These are phyloP conservation scores for Hemisphaericaspora lyxosophila DNA, from an alignment of 1,139 yeast species.

Conservation along the genomic window DNA sequence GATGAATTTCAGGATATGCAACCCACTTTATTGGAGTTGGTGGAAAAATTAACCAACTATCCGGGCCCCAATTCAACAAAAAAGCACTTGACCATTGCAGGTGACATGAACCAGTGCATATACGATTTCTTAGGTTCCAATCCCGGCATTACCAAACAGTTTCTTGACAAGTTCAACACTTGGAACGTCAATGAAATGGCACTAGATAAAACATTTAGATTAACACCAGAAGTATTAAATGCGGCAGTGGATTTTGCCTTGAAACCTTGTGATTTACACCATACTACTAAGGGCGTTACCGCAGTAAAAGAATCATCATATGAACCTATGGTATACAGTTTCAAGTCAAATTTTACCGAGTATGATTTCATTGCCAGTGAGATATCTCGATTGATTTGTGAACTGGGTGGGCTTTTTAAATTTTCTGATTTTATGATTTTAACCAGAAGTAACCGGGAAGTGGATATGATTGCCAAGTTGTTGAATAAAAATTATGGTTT, in stretches of 20 bases:
- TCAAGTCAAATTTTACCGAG: slow-evolving; percentile 33
- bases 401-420: slow-evolving; percentile 46
- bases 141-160: slow-evolving; percentile 27
- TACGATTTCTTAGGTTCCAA: slow-evolving; percentile 64
- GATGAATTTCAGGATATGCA: slow-evolving; percentile 81
- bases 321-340: slow-evolving; percentile 33
- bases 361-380: slow-evolving; percentile 43
- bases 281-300: slow-evolving; percentile 7
- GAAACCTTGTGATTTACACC: slow-evolving; percentile 10
- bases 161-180: slow-evolving; percentile 24
- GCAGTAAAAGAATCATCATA: slow-evolving; percentile 23
- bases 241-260: slow-evolving; percentile 37
- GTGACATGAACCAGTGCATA: slow-evolving; percentile 73
- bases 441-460: slow-evolving; percentile 54
- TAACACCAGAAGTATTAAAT: slow-evolving; percentile 54
- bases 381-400: slow-evolving; percentile 40
- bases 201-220: slow-evolving; percentile 55
- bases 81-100: slow-evolving; percentile 64
- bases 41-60: slow-evolving; percentile 36
- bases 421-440: slow-evolving; percentile 57
- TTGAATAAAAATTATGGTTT: slow-evolving; percentile 42
- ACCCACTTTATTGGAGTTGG: slow-evolving; percentile 46
- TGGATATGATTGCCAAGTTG: slow-evolving; percentile 41
- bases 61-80: slow-evolving; percentile 24
- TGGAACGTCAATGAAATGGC: slow-evolving; percentile 25